Evolutionary conservation across 441 rosid species (phyloP), one percentile per base, ranked within the genome.

Genomic region (Jatropha podagrica): DNA sequence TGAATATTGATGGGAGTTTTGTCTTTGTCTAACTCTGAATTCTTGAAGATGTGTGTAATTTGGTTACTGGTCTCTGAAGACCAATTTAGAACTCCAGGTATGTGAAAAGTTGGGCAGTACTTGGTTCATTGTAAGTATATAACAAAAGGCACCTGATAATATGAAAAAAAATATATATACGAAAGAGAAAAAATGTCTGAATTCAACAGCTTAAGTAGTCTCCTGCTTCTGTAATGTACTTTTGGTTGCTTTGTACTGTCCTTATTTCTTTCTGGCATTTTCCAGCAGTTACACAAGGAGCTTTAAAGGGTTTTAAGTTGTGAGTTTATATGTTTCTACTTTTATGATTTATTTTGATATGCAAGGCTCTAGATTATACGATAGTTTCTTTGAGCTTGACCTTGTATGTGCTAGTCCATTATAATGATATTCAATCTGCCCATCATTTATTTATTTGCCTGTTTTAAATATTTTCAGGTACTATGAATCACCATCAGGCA

Each of bases 401-500:
- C 26, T 51, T 51, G 3, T 17, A 7, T n/a, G 4, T 54, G 26
- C 52, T 14, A 48, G 40, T 62, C 41, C 63, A 10, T 64, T 3
- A 69, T 32, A 41, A 73, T 26, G 40, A 44, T 61, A 60, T 66
- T 42, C 49, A 41, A n/a, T 51, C 55, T 26, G 13, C 26, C 41
- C 61, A 62, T 70, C 4, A 65, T 76, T 17, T 13, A 44, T 65
- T 61, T 37, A 3, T 10, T 65, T 71, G 26, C 49, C 41, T 54
- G 38, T 65, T 73, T n/a, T 74, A 18, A 18, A 68, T 37, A 8
- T 77, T 82, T 83, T 85, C 88, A 95, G 99, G 75, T 95, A 95
- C 84, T 93, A 95, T 64, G 86, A 78, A 76, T 84, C 99, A 66
- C 98, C 99, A 0, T 81, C 93, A 18, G 99, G 99, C 75, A 93